Evolutionary conservation across 345 rosid genomes (phyloP).

Genomic region (Salix koriyanagi): DNA sequence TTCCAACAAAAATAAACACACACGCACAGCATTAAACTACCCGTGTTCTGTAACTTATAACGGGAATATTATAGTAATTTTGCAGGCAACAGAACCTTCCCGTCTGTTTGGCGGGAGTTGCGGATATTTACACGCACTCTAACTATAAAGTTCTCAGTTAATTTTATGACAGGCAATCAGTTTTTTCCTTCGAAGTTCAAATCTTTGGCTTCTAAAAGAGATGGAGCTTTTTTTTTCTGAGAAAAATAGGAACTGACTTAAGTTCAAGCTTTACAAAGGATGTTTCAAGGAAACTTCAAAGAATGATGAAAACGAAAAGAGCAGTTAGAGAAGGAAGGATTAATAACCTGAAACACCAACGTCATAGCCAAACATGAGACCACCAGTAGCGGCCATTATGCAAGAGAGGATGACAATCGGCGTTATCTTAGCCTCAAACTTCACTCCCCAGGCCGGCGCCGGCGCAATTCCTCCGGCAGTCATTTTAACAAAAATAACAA

Average conservation of each 20-base stretch:
- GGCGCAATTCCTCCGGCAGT: constrained; percentile 67
- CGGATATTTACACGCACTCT: not conserved
- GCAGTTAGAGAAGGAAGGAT: not conserved
- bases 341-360: constrained; percentile 76
- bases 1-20: no score
- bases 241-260: no score
- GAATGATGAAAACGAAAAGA: not conserved
- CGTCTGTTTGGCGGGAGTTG: constrained; percentile 21
- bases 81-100: not conserved
- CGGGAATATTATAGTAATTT: not conserved
- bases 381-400: constrained; percentile 96
- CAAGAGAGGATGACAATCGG: constrained; percentile 82
- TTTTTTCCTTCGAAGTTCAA: not conserved
- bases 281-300: not conserved
- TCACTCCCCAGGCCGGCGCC: constrained; percentile 43
- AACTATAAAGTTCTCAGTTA: not conserved
- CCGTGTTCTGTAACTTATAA: not conserved
- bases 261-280: not conserved
- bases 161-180: not conserved
- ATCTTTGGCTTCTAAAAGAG: not conserved
- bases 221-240: not conserved
- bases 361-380: constrained; percentile 97
- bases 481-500: constrained; percentile 27
- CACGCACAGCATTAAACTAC: not conserved
- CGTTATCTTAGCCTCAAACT: constrained; percentile 93